These are phyloP conservation scores for Verbascum thapsus DNA, from an alignment of 257 asterid species.

Conservation along the genomic window DNA sequence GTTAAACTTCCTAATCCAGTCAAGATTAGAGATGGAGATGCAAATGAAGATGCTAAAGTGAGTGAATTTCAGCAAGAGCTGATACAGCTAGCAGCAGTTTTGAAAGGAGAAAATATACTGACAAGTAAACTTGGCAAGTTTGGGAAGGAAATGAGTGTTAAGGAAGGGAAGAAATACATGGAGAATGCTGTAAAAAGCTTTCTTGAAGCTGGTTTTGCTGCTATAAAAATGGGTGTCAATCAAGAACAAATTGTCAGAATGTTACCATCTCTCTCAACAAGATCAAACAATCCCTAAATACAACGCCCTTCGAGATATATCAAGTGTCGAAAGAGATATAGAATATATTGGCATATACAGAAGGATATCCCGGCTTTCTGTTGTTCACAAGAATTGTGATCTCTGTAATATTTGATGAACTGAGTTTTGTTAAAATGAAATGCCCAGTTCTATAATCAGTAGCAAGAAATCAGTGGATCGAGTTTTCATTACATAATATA, in stretches of 20 bases:
- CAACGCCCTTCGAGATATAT: background rate
- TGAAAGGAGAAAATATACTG: slow-evolving; percentile 71
- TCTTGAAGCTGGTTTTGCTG: slow-evolving; percentile 73
- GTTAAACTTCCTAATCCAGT: slow-evolving; percentile 63
- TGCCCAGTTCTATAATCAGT: background rate
- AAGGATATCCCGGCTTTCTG: background rate
- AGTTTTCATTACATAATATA: too few relatives aligned
- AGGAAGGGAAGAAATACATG: slow-evolving; percentile 66
- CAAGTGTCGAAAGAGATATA: background rate
- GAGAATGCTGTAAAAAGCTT: slow-evolving; percentile 61
- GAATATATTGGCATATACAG: background rate
- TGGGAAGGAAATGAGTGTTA: slow-evolving; percentile 66
- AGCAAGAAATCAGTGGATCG: background rate
- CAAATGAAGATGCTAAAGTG: slow-evolving; percentile 68
- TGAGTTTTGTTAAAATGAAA: background rate
- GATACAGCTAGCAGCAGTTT: slow-evolving; percentile 76
- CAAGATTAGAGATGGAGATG: slow-evolving; percentile 57
- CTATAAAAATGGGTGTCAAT: slow-evolving; percentile 60
- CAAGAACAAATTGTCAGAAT: slow-evolving; percentile 65
- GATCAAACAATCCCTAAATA: slow-evolving; percentile 32
- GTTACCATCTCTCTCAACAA: slow-evolving; percentile 81
- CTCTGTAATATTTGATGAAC: background rate
- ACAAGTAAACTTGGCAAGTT: slow-evolving; percentile 47
- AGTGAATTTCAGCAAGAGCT: slow-evolving; percentile 86
- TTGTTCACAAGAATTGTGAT: background rate